phyloP scores from a whole-genome alignment of 2,329 filamentous ascomycete species.

The Hypoxylon sp. region DNA sequence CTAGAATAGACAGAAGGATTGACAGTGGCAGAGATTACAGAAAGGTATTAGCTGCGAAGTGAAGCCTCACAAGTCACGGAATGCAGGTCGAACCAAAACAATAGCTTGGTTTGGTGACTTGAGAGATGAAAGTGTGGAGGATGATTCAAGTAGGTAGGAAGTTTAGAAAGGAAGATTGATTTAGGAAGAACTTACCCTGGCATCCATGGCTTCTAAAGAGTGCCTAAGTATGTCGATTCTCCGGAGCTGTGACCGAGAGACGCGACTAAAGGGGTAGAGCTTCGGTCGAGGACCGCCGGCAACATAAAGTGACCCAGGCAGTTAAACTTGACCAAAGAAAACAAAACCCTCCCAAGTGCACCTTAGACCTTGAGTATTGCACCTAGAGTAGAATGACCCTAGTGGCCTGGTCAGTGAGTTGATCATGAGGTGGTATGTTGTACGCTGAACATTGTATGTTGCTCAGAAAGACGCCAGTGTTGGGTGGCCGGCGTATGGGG shows the following conservation, averaged over 20 bases:
- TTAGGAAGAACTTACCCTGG: conserved; percentile 45
- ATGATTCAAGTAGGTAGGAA: conserved; percentile 8
- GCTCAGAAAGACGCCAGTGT: neutral
- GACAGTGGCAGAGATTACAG: neutral
- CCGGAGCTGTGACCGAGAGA: conserved; percentile 25
- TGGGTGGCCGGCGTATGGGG: neutral
- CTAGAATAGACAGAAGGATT: neutral
- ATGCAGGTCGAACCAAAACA: conserved; percentile 11
- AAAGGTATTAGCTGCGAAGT: conserved; percentile 6
- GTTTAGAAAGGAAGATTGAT: conserved; percentile 7
- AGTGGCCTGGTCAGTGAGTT: conserved; percentile 8
- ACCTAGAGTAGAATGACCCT: conserved; percentile 25
- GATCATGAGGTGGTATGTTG: conserved; percentile 13
- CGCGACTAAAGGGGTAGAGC: conserved; percentile 32
- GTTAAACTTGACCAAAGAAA: neutral
- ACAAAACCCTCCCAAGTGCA: neutral
- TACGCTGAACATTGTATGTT: neutral
- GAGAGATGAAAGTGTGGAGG: neutral
- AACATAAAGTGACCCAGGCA: conserved; percentile 2
- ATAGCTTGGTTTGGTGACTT: conserved; percentile 6
- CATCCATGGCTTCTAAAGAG: conserved; percentile 45
- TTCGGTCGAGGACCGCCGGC: conserved; percentile 33
- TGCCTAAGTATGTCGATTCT: conserved; percentile 14
- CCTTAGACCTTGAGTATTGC: neutral
- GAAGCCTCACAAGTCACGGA: neutral